Evolutionary conservation across 164 flowering plant genomes (phyloP), one percentile per base, ranked within the genome.

Genomic region (Hamamelis virginiana): DNA sequence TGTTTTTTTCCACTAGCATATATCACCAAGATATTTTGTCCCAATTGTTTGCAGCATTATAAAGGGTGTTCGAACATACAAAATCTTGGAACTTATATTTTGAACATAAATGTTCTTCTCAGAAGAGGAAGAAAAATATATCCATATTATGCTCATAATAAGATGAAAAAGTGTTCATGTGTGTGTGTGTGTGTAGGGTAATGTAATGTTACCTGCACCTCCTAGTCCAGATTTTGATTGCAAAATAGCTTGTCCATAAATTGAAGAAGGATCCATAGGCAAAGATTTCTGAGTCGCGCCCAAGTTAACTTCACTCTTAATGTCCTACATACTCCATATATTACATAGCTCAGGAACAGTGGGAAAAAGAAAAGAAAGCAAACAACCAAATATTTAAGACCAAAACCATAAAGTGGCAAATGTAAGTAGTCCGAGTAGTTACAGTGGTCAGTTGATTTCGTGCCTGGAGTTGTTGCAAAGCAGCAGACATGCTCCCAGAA

Each of bases 381-480:
- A 59, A 18, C 13, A 25, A 41, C 5, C 5, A 58, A 59, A 59
- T 44, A 44, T 41, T 2, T 16, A 22, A 19, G 12, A 61, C 44
- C 13, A 23, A 26, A 70, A 45, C 9, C 5, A 59, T 25, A 16
- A 14, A 16, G 14, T 44, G 52, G 52, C 48, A 47, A 45, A 44
- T 41, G 26, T 14, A 45, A 11, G 48, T 47, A 28, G 77, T 61
- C 56, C 38, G 68, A 78, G 79, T 68, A 74, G 66, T 83, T 85
- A 92, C 97, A 76, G 75, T 75, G 62, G 75, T 67, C 67, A 81
- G 74, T 56, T 89, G 88, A 59, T 80, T 83, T 65, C 91, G 81
- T 69, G 81, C 85, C 78, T 91, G 96, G 63, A 89, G 89, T 81
- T 91, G 96, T 78, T 90, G 97, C 85, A 91, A 75, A 57, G 94